Base-by-base conservation (phyloP, 768 basidiomycete species). In the Wakefieldia striispora region DNA sequence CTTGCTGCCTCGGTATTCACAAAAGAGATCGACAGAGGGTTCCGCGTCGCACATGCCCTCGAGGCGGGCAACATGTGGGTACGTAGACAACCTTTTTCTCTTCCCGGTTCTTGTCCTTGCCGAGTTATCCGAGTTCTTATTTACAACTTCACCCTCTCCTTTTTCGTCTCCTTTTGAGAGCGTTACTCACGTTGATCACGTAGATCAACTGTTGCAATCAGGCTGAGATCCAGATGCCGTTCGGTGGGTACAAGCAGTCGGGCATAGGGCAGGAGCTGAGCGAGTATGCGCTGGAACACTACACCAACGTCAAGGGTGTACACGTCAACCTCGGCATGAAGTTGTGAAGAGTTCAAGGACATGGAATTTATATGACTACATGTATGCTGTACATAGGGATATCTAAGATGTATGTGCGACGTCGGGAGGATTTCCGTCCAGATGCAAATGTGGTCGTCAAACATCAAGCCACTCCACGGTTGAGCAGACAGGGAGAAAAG, bases 1-100 rank as follows among this genome's bases (percentile, higher is more conserved):
- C 81, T 97, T 39, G 92, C 91, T 11, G 84, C 88, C 3, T 87
- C 88, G 7, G 83, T 98, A 46, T 97, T 94, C 77, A 84, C 88
- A 29, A 75, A 81, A 60, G 77, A 95, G 68, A 69, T 95, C 72
- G 81, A 78, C 56, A 78, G 86, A 23, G 91, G 89, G 0, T 70
- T 95, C 45, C 71, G 73, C 50, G 81, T 83, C 3, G 88, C 90
- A 7, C 83, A 91, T 64, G 75, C 69, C 51, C 72, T 97, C 51
- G 79, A 88, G 60, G 88, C 91, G 6, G 94, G 94, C 27, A 92
- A 89, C 5, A 80, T 76, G 5, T 93, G 87, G 86, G 74, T 85
- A 29, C 12, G 29, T 29, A 29, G 12, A 12, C 10, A 3, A 12
- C 29, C 12, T 12, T 2, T 27, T 11, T 27, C 8, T 7, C 27